Evolutionary conservation across 331 rosid species (phyloP).

Genomic region (Acacia concinna): DNA sequence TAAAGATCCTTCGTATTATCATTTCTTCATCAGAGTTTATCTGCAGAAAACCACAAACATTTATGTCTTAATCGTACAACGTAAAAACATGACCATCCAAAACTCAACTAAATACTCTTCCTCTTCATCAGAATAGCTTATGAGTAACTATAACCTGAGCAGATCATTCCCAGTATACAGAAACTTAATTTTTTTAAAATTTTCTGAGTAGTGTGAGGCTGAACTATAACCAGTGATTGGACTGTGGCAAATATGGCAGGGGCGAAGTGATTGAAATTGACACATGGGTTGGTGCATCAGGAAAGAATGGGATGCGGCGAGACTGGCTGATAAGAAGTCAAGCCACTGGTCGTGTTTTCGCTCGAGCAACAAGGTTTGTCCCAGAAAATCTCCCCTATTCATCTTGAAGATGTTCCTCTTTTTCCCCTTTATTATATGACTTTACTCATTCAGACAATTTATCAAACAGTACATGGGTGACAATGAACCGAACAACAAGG

Average conservation of each 20-base stretch:
- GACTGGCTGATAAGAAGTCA: constrained; percentile 91
- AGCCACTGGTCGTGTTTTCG: constrained; percentile 69
- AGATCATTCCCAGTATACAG: not conserved
- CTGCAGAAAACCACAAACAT: not conserved
- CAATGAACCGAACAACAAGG: constrained; percentile 90
- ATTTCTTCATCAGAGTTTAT: not conserved
- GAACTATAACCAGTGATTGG: constrained; percentile 3
- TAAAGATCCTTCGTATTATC: not conserved
- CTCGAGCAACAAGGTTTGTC: constrained; percentile 79
- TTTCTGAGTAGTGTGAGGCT: not conserved
- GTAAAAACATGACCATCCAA: constrained; percentile 9
- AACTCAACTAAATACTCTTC: not conserved
- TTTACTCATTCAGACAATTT: constrained; percentile 27
- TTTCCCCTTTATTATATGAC: not conserved
- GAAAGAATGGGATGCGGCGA: constrained; percentile 89
- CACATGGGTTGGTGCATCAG: constrained; percentile 96
- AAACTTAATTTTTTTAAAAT: not conserved
- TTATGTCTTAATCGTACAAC: not conserved
- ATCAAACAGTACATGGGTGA: constrained; percentile 91
- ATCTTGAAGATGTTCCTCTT: not conserved
- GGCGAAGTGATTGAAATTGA: constrained; percentile 90
- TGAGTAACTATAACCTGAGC: not conserved
- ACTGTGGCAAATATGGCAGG: constrained; percentile 50
- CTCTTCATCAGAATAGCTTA: not conserved
- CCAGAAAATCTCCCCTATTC: not conserved